Conservation (phyloP, 1,139 yeast genomes). For the Nakaseomyces bracarensis region DNA sequence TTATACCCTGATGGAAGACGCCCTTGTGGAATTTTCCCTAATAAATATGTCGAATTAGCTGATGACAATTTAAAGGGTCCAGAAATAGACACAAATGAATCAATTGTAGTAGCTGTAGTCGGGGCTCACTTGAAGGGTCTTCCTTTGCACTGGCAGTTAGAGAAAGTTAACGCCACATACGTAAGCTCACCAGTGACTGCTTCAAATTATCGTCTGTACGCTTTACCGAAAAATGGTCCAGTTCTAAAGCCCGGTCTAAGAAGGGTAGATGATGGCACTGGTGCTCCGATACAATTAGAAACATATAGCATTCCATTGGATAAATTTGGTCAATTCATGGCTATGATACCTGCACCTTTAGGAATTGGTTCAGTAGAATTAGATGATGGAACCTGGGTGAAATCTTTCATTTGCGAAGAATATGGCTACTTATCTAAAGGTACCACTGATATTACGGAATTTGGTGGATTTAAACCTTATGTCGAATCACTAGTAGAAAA, state of each 20-base stretch:
- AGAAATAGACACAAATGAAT: conserved; percentile 31
- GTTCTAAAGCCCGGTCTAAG: conserved; percentile 82
- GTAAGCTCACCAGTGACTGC: conserved; percentile 61
- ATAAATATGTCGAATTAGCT: conserved; percentile 17
- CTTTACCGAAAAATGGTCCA: conserved; percentile 67
- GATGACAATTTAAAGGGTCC: conserved; percentile 41
- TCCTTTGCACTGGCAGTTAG: conserved; percentile 90
- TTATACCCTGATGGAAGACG: conserved; percentile 42
- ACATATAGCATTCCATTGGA: conserved; percentile 74
- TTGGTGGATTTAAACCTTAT: conserved; percentile 83
- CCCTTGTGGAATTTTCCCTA: conserved; percentile 37
- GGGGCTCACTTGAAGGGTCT: conserved; percentile 90
- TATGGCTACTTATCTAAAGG: conserved; percentile 65
- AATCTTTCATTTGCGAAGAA: conserved; percentile 92
- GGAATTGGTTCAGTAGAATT: conserved; percentile 91
- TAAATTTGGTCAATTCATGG: conserved; percentile 69
- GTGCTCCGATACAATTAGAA: conserved; percentile 62
- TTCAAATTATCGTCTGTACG: conserved; percentile 65
- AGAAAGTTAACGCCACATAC: conserved; percentile 73
- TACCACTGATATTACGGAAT: conserved; percentile 67
- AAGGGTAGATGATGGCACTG: conserved; percentile 47
- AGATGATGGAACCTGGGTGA: conserved; percentile 70
- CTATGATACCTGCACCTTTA: conserved; percentile 87
- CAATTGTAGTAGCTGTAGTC: conserved; percentile 76
- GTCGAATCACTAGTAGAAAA: conserved; percentile 34